Percentiles rank a stretch among this genome's conserved stretches.
phyloP scores from a whole-genome alignment of 495 filamentous ascomycete species.

The Clavariopsis aquatica region DNA sequence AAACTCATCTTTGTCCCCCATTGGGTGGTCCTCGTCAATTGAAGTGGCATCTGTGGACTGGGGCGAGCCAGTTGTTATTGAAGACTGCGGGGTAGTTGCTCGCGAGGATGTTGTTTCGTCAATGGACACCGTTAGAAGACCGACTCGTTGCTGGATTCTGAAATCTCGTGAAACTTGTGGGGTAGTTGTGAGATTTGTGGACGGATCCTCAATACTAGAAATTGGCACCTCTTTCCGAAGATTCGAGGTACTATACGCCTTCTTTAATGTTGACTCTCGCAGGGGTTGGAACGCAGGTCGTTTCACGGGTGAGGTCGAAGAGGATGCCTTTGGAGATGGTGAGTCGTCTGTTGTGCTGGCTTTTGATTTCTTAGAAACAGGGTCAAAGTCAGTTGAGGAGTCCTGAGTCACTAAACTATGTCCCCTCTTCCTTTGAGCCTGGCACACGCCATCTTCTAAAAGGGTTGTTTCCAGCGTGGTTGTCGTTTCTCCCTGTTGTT shows the following conservation, averaged over 20 bases:
- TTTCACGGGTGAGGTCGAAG: slow-evolving; percentile 9
- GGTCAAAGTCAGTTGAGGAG: background rate
- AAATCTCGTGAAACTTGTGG: slow-evolving; percentile 16
- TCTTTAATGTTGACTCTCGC: slow-evolving; percentile 17
- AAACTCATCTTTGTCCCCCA: slow-evolving; percentile 3
- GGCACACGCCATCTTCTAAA: slow-evolving; percentile 7
- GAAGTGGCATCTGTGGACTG: slow-evolving; percentile 35
- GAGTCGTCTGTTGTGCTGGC: background rate
- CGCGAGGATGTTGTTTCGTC: slow-evolving; percentile 26
- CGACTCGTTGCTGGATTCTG: slow-evolving; percentile 31
- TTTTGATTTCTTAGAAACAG: slow-evolving; percentile 20
- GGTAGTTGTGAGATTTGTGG: slow-evolving; percentile 19
- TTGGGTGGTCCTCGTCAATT: slow-evolving; percentile 23
- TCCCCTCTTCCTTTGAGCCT: slow-evolving; percentile 39
- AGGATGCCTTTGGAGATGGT: background rate
- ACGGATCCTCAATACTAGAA: slow-evolving; percentile 35
- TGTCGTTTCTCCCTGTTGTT: too few species aligned
- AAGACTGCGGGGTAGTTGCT: slow-evolving; percentile 20
- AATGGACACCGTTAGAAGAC: slow-evolving; percentile 23
- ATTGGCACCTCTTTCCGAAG: slow-evolving; percentile 32
- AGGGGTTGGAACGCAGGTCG: background rate
- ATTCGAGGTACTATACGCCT: slow-evolving; percentile 28
- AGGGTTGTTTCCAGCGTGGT: background rate
- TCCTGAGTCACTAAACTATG: slow-evolving; percentile 13
- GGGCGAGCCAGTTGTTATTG: slow-evolving; percentile 26